Percentiles rank a stretch among this genome's conserved stretches.
Evolutionary conservation across 306 rosid genomes (phyloP).

Genomic region (Malus domestica): ASM211411v1 NC_041803.1:54118501-54119000

Average conservation of each 20-base stretch:
- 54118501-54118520: slow-evolving; percentile 85
- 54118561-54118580: slow-evolving; percentile 86
- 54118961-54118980: slow-evolving; percentile 86
- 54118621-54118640: slow-evolving; percentile 39
- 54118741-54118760: slow-evolving; percentile 71
- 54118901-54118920: slow-evolving; percentile 87
- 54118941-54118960: slow-evolving; percentile 71
- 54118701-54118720: slow-evolving; percentile 85
- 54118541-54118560: slow-evolving; percentile 70
- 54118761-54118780: slow-evolving; percentile 83
- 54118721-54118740: slow-evolving; percentile 69
- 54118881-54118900: slow-evolving; percentile 45
- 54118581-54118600: slow-evolving; percentile 91
- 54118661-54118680: slow-evolving; percentile 60
- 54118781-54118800: neutral
- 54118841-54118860: neutral
- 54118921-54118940: slow-evolving; percentile 83
- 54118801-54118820: neutral
- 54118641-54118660: slow-evolving; percentile 85
- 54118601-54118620: slow-evolving; percentile 70
- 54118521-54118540: slow-evolving; percentile 84
- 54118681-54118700: slow-evolving; percentile 73
- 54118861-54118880: slow-evolving; percentile 74
- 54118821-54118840: neutral
- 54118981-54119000: slow-evolving; percentile 92